phyloP scores from a whole-genome alignment of 176 grass and related monocot genomes.

The Leersia perrieri region DNA sequence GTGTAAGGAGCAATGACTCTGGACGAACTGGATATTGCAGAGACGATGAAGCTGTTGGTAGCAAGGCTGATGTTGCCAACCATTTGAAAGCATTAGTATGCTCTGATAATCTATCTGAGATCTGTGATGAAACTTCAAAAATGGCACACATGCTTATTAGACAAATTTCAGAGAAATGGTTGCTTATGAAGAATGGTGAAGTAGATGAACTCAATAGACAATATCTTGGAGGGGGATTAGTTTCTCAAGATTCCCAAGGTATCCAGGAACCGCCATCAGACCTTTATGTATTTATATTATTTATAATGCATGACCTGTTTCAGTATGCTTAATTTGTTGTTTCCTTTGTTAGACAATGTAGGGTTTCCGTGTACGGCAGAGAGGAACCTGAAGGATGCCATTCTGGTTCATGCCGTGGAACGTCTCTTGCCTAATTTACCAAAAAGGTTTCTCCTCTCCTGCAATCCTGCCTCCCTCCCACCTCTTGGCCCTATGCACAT shows the following conservation, averaged over 20 bases:
- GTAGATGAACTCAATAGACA: constrained; percentile 20
- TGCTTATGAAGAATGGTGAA: constrained; percentile 30
- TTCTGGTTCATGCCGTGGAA: constrained; percentile 50
- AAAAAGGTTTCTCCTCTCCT: constrained; percentile 27
- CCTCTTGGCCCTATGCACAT: neutral
- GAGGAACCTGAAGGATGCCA: constrained; percentile 7
- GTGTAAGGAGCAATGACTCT: neutral
- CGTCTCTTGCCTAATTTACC: constrained; percentile 46
- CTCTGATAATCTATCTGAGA: constrained; percentile 25
- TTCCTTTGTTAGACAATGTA: constrained; percentile 24
- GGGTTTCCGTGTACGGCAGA: constrained; percentile 2
- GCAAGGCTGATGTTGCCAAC: neutral
- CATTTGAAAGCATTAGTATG: constrained; percentile 9
- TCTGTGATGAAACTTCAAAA: constrained; percentile 57
- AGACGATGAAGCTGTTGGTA: neutral
- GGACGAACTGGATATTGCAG: neutral
- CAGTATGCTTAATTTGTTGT: constrained; percentile 6
- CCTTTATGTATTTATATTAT: neutral
- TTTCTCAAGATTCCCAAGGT: constrained; percentile 26
- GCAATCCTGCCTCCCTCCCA: neutral
- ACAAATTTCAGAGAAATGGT: constrained; percentile 50
- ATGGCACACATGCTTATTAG: constrained; percentile 52
- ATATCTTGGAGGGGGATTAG: constrained; percentile 43
- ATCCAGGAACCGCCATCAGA: neutral
- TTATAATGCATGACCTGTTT: neutral